Evolutionary conservation across 1,139 yeast genomes (phyloP).

Genomic region (Protomyces inundatus): DNA sequence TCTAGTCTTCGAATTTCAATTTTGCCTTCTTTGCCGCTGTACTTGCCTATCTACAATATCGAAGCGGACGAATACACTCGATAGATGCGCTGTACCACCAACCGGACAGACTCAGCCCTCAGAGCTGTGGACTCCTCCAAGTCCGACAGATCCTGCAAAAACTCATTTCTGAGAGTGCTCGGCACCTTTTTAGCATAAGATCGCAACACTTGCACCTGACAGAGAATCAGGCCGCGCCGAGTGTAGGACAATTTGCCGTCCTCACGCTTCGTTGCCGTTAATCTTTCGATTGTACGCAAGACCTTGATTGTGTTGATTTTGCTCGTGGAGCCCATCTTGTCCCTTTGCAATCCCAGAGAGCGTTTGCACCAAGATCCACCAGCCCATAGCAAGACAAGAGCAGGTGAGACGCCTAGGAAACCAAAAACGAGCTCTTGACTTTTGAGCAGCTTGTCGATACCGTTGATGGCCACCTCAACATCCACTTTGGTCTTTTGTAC

Average conservation of each 20-base stretch:
- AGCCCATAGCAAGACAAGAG: constrained; percentile 55
- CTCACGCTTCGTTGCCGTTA: constrained; percentile 39
- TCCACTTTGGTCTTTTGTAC: constrained; percentile 93
- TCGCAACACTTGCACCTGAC: constrained; percentile 34
- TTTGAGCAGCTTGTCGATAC: constrained; percentile 81
- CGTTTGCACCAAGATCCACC: constrained; percentile 35
- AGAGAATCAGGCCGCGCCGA: constrained; percentile 33
- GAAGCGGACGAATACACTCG: constrained; percentile 28
- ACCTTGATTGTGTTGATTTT: constrained; percentile 46
- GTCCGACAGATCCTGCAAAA: constrained; percentile 33
- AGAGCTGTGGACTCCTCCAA: constrained; percentile 31
- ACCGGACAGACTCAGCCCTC: constrained; percentile 29
- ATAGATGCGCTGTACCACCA: constrained; percentile 33
- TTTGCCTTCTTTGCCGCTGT: no score
- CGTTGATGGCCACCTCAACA: constrained; percentile 81
- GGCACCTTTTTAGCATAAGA: constrained; percentile 27
- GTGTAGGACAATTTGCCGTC: constrained; percentile 32
- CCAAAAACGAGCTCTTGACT: constrained; percentile 93
- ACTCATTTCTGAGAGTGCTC: constrained; percentile 30
- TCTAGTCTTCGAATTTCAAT: no score
- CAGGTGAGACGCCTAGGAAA: constrained; percentile 80
- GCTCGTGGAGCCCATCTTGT: constrained; percentile 40
- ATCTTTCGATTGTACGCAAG: constrained; percentile 55
- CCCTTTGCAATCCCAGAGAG: constrained; percentile 17
- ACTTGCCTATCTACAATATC: background rate